Base-by-base conservation (phyloP, 202 grass and related monocot species). In the Carex arenaria region DNA sequence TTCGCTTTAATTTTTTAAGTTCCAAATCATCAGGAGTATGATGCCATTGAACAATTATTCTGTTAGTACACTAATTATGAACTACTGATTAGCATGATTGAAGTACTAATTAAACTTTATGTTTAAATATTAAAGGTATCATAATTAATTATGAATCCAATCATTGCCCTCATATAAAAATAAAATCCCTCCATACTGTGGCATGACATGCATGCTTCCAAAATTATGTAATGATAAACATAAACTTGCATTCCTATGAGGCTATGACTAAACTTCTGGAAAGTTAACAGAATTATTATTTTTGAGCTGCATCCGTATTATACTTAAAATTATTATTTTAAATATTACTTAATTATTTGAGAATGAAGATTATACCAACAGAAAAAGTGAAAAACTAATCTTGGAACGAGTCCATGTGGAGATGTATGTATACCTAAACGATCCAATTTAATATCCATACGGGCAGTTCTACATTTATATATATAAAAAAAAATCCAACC, bases 81-180 rank as follows among this genome's bases (percentile, higher is more conserved):
- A 74, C 19, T 26, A 63, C 61, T 74, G 43, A 18, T 74, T 74
- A 31, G 71, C 47, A 17, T 74, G 71, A 71, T 71, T 71, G 38
- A 72, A 26, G 8, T 72, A 45, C 68, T 49, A 47, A 49, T 72
- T 72, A 71, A 71, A 72, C 68, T 72, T 71, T 11, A 3, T 63
- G 10, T 54, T 54, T 74, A 30, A 31, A 73, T 74, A 17, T 17
- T 12, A 53, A 54, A 30, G 4, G 43, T 2, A 30, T 30, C 12
- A 31, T 74, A 74, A 52, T 74, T 53, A 74, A 53, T 51, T 17
- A 72, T 72, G 19, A 23, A 12, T 0, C 42, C n/a, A 53, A 73
- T 73, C 20, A 73, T 73, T 73, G 19, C 43, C 26, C 22, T 47
- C n/a, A 20, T 20, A 57, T 4, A 66, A 22, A 72, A 72, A 72